Evolutionary conservation across 371 early-diverging fungal genomes (phyloP), one percentile per base, ranked within the genome.

Genomic region (Smittium culicis): DNA sequence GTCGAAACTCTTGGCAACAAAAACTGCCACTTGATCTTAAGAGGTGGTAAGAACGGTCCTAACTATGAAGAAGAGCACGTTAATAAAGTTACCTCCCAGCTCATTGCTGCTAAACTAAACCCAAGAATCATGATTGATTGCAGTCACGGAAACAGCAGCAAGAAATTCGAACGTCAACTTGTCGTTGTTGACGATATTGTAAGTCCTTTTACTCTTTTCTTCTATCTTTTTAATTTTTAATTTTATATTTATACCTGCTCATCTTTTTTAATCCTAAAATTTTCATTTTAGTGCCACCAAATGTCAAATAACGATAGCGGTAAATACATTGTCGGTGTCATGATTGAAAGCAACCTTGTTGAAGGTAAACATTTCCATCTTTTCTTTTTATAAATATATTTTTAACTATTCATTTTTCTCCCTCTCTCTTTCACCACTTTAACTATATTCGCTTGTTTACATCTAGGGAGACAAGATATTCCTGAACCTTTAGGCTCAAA

Each of bases 71-170:
- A 82, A 68, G 77, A 80, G 61, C 75, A 81, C 62, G 85, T 90
- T n/a, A 70, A 72, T 0, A 68, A 68, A 30, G 79, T 83, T n/a
- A 77, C 76, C 35, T 77, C 72, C n/a, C 81, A 81, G 17, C 70
- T 88, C 62, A 71, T 69, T 59, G 72, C 69, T 62, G 69, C 72
- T 1, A 68, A 70, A 25, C 71, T 75, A 66, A 73, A 78, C 31
- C 73, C 85, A n/a, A 74, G 76, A 24, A 71, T 96, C 72, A 94
- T 96, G 96, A 79, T 95, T 68, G 96, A 96, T 73, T 94, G 94
- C 81, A 88, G 89, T 66, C 96, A 96, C 73, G 96, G 92, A 63
- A 93, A 90, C 80, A 84, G 83, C 74, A 79, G 76, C 72, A 92
- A 90, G 79, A 78, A 87, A 70, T 87, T 84, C 67, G 79, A 82